A percentile compares a stretch with the other conserved stretches of the same genome.
Conservation (phyloP, 805 yeast species). For the Kuraishia hungarica region DNA sequence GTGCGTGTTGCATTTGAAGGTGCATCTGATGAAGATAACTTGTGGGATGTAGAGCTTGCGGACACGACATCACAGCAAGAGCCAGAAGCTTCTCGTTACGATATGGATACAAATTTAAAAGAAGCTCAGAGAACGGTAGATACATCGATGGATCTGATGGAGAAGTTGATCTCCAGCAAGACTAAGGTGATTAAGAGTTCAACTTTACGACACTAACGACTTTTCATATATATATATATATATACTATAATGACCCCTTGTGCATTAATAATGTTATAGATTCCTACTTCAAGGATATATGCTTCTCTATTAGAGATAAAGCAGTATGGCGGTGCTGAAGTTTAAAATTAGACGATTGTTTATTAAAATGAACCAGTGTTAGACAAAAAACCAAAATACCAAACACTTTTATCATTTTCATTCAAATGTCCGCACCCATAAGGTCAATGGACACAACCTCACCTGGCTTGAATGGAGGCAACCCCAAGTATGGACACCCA, state of each 20-base stretch:
- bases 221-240: too few species aligned
- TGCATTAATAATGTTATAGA: background rate
- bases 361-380: background rate
- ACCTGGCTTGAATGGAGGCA: slow-evolving; percentile 98
- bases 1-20: background rate
- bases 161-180: background rate
- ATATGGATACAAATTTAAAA: background rate
- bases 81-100: background rate
- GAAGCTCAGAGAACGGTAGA: background rate
- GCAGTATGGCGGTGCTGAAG: too few species aligned
- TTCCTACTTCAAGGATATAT: background rate
- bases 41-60: background rate
- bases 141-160: background rate
- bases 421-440: slow-evolving; percentile 66
- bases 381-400: background rate
- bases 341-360: too few species aligned
- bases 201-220: background rate
- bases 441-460: slow-evolving; percentile 72
- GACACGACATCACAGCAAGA: background rate
- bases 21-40: background rate
- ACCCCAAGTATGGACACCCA: slow-evolving; percentile 94
- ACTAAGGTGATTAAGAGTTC: background rate
- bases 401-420: background rate
- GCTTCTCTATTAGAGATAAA: background rate
- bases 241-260: background rate